phyloP scores from a whole-genome alignment of 2,329 filamentous ascomycete species.

The Ascomycota sp. region DNA sequence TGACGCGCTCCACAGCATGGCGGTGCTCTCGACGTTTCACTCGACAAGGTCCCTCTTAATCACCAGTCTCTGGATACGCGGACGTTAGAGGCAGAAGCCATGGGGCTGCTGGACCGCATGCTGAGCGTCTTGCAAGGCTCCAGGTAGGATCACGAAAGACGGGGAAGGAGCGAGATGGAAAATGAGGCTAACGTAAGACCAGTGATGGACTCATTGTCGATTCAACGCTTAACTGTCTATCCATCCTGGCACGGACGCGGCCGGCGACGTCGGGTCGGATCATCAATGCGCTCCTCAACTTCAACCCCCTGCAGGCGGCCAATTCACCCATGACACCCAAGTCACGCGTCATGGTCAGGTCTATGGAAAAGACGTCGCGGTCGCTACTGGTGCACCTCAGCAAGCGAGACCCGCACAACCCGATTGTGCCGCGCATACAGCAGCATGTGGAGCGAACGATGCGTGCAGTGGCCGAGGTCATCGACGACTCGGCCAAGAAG shows the following conservation, averaged over 20 bases:
- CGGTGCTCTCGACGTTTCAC: constrained; percentile 50
- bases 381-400: constrained; percentile 66
- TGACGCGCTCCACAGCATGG: constrained; percentile 17
- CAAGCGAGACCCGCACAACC: constrained; percentile 70
- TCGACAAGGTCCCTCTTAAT: constrained; percentile 65
- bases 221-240: constrained; percentile 75
- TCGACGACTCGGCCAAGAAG: constrained; percentile 65
- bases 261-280: constrained; percentile 72
- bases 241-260: constrained; percentile 62
- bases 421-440: constrained; percentile 58
- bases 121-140: constrained; percentile 68
- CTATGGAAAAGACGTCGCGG: constrained; percentile 84
- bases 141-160: constrained; percentile 43
- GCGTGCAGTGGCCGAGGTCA: constrained; percentile 55
- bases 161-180: not conserved
- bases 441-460: constrained; percentile 70
- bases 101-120: constrained; percentile 75
- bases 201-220: constrained; percentile 81
- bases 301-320: constrained; percentile 74
- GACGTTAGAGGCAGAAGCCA: constrained; percentile 80
- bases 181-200: constrained; percentile 3
- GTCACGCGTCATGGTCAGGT: constrained; percentile 65
- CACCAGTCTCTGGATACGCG: constrained; percentile 63
- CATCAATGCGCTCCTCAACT: constrained; percentile 64
- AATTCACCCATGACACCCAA: constrained; percentile 59